A percentile compares a stretch with the other conserved stretches of the same genome.
Conservation (phyloP, 257 asterid species). For the Echium plantagineum region DNA sequence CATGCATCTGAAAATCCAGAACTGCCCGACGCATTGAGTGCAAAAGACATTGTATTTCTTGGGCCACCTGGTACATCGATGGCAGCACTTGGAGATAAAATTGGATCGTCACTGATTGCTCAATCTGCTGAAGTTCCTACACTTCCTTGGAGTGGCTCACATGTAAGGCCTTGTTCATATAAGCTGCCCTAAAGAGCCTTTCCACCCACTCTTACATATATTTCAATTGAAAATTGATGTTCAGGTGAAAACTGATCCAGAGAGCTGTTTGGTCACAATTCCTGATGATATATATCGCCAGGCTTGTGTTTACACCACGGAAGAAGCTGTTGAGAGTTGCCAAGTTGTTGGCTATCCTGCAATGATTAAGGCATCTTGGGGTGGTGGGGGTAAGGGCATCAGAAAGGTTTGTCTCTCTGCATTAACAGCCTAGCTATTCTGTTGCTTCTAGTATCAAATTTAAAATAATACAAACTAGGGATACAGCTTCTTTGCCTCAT, state of each 20-base stretch:
- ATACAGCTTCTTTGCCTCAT: background rate
- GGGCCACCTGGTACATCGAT: conserved; percentile 90
- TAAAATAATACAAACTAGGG: background rate
- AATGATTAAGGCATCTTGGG: conserved; percentile 99
- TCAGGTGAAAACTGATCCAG: conserved; percentile 75
- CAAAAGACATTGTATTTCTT: conserved; percentile 76
- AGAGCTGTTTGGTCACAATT: conserved; percentile 68
- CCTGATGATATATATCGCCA: conserved; percentile 66
- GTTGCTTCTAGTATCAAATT: conserved; percentile 5
- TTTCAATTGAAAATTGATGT: conserved; percentile 10
- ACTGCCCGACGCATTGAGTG: conserved; percentile 82
- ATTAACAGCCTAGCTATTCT: conserved; percentile 1
- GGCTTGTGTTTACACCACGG: conserved; percentile 92
- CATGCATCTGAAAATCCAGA: conserved; percentile 99
- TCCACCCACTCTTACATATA: conserved; percentile 9
- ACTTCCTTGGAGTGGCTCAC: conserved; percentile 99
- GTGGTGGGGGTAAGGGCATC: conserved; percentile 99
- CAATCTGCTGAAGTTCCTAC: conserved; percentile 99
- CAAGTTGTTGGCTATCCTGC: conserved; percentile 98
- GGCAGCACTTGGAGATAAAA: conserved; percentile 97
- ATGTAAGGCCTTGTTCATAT: conserved; percentile 37
- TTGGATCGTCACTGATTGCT: conserved; percentile 95
- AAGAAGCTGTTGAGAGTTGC: conserved; percentile 95
- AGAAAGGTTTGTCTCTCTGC: conserved; percentile 62
- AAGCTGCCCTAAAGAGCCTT: conserved; percentile 6